Base-by-base conservation (phyloP, 352 stramenopile species). In the Phytopythium helicoides region DNA sequence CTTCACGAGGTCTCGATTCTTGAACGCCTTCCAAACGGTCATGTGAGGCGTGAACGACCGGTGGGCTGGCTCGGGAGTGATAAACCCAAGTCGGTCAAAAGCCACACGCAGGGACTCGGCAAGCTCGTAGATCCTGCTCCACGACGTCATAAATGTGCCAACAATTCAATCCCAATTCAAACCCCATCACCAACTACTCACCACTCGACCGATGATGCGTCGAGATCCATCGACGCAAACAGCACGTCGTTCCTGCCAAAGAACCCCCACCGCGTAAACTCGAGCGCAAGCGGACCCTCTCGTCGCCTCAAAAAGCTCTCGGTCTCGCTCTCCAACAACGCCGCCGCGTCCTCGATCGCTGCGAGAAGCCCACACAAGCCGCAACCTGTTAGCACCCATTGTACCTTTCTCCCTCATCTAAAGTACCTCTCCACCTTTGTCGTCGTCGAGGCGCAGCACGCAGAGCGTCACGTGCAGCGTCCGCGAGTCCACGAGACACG, bases 391-490 rank as follows among this genome's bases (percentile, higher is more conserved):
- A n/a, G n/a, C n/a, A n/a, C n/a, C n/a, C n/a, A n/a, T n/a, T n/a
- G n/a, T n/a, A n/a, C n/a, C n/a, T n/a, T n/a, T n/a, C n/a, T n/a
- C n/a, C n/a, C n/a, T n/a, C n/a, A n/a, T n/a, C n/a, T n/a, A n/a
- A n/a, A n/a, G n/a, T n/a, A n/a, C n/a, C n/a, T n/a, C n/a, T n/a
- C 23, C n/a, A 69, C 68, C 63, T 55, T 66, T 36, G 3, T 71
- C 61, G 21, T 77, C 54, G 0, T 28, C 5, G 19, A 80, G 53
- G 35, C 55, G 58, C 38, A 83, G 36, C 46, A 76, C 45, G 47
- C 68, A 83, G 18, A 83, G 59, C 35, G 72, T 83, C 22, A 83
- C 66, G 56, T 83, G 72, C 19, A 80, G 46, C 23, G 72, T 73
- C 11, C 50, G 55, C 6, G 64, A 57, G 39, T 83, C 66, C 8